Percentiles rank a stretch among this genome's conserved stretches.
Conservation (phyloP, 139 green algal species). For the Picocystis salinarum region DNA sequence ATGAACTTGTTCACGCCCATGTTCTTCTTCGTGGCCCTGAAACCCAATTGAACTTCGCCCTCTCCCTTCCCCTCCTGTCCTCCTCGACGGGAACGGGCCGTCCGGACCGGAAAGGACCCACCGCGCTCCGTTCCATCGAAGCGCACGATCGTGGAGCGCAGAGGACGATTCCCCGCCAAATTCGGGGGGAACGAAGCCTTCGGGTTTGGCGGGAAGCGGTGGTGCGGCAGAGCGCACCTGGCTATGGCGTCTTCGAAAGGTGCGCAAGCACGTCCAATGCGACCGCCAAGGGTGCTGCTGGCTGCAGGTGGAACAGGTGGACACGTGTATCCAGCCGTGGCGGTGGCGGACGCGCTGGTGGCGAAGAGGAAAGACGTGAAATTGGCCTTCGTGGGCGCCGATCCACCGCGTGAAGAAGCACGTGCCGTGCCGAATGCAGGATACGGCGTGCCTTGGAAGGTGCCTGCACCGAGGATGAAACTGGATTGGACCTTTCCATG, state of each 20-base stretch:
- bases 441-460: constrained; percentile 3
- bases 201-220: too few relatives aligned
- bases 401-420: constrained; percentile 16
- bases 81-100: not conserved
- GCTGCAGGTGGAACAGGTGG: constrained; percentile 22
- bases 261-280: too few relatives aligned
- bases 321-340: constrained; percentile 24
- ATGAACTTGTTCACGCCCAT: constrained; percentile 29
- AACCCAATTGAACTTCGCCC: constrained; percentile 9
- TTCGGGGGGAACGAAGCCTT: too few relatives aligned
- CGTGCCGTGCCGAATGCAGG: constrained; percentile 6
- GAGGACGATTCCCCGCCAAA: too few relatives aligned
- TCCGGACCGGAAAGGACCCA: too few relatives aligned
- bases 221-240: too few relatives aligned
- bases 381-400: constrained; percentile 16
- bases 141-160: too few relatives aligned
- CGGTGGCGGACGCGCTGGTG: constrained; percentile 16
- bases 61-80: not conserved
- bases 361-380: not conserved
- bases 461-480: too few relatives aligned
- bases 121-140: too few relatives aligned
- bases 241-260: too few relatives aligned
- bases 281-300: constrained; percentile 3
- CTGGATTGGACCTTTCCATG: not conserved
- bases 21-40: constrained; percentile 29